Conservation (phyloP, 495 filamentous ascomycete species). For the Jackrogersella minutella region DNA sequence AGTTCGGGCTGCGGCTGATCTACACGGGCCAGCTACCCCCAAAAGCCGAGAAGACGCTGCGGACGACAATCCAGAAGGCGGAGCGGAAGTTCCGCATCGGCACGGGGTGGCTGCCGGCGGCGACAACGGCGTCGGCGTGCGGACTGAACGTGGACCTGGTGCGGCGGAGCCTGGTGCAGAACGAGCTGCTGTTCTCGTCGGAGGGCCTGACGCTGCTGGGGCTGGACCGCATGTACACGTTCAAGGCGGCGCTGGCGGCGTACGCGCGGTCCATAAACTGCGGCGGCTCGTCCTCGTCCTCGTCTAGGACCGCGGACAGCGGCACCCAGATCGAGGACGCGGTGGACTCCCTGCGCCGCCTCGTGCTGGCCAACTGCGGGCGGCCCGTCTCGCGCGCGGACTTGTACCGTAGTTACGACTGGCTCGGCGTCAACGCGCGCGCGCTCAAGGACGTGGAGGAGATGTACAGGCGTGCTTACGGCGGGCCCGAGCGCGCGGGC, state of each 20-base stretch:
- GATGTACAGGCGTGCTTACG: conserved; percentile 66
- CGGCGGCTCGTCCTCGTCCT: conserved; percentile 30
- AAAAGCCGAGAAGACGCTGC: conserved; percentile 51
- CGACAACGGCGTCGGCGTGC: conserved; percentile 47
- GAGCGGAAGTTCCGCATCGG: conserved; percentile 55
- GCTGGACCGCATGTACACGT: conserved; percentile 76
- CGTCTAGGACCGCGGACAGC: too few species aligned
- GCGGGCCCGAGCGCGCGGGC: conserved; percentile 44
- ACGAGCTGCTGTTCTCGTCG: conserved; percentile 74
- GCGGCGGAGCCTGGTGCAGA: conserved; percentile 70
- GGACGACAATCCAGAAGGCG: conserved; percentile 52
- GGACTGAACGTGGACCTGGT: conserved; percentile 62
- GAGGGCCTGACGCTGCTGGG: conserved; percentile 72
- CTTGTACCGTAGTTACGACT: conserved; percentile 69
- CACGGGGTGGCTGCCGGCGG: conserved; percentile 51
- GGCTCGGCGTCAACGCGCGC: conserved; percentile 62
- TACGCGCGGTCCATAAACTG: conserved; percentile 51
- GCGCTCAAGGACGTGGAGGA: conserved; percentile 64
- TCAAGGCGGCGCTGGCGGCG: conserved; percentile 70
- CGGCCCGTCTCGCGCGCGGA: conserved; percentile 64
- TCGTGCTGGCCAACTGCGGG: conserved; percentile 67
- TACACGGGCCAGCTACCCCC: conserved; percentile 44
- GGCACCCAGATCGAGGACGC: conserved; percentile 59
- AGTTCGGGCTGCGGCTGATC: conserved; percentile 52
- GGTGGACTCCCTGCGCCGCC: conserved; percentile 66